These are phyloP conservation scores for Xerocomellus chrysenteron DNA, from an alignment of 768 basidiomycete genomes.

Conservation along the genomic window DNA sequence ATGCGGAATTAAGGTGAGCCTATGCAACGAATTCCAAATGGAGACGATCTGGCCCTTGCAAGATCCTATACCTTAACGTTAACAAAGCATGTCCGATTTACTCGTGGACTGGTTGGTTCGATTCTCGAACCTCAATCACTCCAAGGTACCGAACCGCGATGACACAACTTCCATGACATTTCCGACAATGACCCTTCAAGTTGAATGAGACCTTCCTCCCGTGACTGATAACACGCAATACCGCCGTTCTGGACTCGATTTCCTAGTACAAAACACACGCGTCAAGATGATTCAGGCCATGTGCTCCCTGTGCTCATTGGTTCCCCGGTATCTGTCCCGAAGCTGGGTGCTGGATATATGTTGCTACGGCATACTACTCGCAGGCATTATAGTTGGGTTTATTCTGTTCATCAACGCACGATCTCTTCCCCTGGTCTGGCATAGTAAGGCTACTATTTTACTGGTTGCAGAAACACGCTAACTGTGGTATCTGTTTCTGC, in stretches of 20 bases:
- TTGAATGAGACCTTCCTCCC: not conserved
- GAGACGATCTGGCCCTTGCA: no score
- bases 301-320: conserved; percentile 5
- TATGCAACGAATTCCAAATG: no score
- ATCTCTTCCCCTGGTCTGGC: conserved; percentile 14
- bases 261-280: not conserved
- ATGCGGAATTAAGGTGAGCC: no score
- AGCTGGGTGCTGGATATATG: not conserved
- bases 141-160: not conserved
- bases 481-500: not conserved
- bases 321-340: not conserved
- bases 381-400: not conserved
- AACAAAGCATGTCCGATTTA: not conserved
- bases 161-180: not conserved
- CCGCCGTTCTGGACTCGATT: not conserved
- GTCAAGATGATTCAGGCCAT: not conserved
- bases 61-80: no score
- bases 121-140: not conserved
- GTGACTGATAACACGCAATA: not conserved
- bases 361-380: not conserved
- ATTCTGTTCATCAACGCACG: conserved; percentile 14
- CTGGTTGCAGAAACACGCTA: not conserved
- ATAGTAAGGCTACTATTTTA: conserved; percentile 6
- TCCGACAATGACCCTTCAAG: not conserved
- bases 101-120: not conserved